phyloP scores from a whole-genome alignment of 2,329 filamentous ascomycete species.

The Phaeoacremonium minimum region DNA sequence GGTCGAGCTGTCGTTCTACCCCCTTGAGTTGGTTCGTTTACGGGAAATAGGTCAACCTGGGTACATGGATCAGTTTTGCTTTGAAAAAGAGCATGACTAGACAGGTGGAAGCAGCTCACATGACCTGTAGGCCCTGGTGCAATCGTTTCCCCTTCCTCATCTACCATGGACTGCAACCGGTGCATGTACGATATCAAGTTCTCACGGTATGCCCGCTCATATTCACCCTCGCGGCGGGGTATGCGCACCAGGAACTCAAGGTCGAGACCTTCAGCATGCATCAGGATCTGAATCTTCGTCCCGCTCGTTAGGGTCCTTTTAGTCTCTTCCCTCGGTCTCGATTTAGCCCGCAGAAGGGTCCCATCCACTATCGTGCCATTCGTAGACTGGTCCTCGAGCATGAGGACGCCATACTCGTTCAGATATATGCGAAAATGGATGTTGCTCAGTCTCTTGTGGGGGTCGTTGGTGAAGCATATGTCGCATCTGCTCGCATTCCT shows the following conservation, averaged over 20 bases:
- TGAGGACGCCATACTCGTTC: constrained; percentile 79
- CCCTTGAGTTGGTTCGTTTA: constrained; percentile 3
- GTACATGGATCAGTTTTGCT: too few relatives aligned
- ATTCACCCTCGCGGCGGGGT: constrained; percentile 66
- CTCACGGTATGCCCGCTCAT: constrained; percentile 59
- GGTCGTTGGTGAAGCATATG: constrained; percentile 62
- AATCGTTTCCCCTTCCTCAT: constrained; percentile 37
- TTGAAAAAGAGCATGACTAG: too few relatives aligned
- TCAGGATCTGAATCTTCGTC: constrained; percentile 66
- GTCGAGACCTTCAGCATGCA: constrained; percentile 48
- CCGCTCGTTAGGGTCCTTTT: constrained; percentile 67
- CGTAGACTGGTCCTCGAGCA: constrained; percentile 93
- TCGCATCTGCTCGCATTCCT: constrained; percentile 72
- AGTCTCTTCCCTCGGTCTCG: constrained; percentile 27
- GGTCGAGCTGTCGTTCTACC: constrained; percentile 7
- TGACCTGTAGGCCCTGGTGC: constrained; percentile 43
- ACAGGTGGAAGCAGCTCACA: constrained; percentile 27
- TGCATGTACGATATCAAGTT: constrained; percentile 67
- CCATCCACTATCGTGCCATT: constrained; percentile 89
- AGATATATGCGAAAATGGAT: constrained; percentile 93
- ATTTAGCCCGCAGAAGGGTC: constrained; percentile 49
- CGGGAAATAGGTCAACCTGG: constrained; percentile 24
- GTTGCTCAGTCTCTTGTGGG: constrained; percentile 76
- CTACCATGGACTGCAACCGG: constrained; percentile 23
- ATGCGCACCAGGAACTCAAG: constrained; percentile 83